These are phyloP conservation scores for Nicotiana knightiana DNA, from an alignment of 257 asterid species.

Conservation along the genomic window DNA sequence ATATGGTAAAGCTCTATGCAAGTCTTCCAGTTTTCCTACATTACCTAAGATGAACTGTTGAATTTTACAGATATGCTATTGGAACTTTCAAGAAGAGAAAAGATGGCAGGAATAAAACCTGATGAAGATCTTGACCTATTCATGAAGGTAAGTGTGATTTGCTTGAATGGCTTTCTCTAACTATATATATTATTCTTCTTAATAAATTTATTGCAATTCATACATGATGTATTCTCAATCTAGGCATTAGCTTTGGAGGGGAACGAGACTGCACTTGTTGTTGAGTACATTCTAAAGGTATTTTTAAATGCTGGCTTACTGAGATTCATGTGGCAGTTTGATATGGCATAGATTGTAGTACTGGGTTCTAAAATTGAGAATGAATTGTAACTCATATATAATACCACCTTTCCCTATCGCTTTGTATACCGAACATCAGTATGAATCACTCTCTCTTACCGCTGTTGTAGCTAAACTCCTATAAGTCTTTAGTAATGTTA, in stretches of 20 bases:
- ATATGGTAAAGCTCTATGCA: constrained; percentile 51
- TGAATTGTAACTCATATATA: background rate
- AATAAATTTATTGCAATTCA: background rate
- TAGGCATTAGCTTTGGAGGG: constrained; percentile 93
- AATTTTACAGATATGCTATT: constrained; percentile 74
- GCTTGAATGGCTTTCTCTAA: background rate
- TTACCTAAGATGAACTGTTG: constrained; percentile 28
- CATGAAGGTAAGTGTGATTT: constrained; percentile 58
- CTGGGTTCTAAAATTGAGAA: background rate
- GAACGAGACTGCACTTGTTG: constrained; percentile 70
- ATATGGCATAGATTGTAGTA: background rate
- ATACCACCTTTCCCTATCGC: background rate
- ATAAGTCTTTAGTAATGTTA: background rate
- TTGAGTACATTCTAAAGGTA: constrained; percentile 90
- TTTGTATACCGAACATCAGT: background rate
- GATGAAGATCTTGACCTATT: constrained; percentile 95
- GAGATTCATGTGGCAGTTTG: background rate
- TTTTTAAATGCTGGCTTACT: constrained; percentile 21
- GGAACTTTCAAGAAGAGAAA: constrained; percentile 93
- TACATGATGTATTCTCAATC: constrained; percentile 14
- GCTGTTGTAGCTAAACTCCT: background rate
- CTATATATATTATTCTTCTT: background rate
- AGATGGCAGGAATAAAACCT: constrained; percentile 72
- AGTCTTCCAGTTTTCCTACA: constrained; percentile 14
- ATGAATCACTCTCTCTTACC: background rate